A percentile compares a stretch with the other conserved stretches of the same genome.
phyloP scores from a whole-genome alignment of 257 asterid species.

The Prunella vulgaris region DNA sequence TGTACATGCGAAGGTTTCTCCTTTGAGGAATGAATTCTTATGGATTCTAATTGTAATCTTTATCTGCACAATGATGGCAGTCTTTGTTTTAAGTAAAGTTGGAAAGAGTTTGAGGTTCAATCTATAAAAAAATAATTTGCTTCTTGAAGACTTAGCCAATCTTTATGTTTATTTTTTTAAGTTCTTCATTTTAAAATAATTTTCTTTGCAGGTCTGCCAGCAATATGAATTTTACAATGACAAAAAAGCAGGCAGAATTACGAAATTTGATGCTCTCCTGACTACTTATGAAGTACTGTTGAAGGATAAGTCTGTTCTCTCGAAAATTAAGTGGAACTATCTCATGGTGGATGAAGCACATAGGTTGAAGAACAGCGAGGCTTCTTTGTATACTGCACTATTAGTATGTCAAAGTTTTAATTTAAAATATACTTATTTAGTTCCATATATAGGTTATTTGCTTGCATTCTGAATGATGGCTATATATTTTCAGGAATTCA shows the following conservation, averaged over 20 bases:
- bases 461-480: slow-evolving; percentile 8
- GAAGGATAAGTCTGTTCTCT: slow-evolving; percentile 89
- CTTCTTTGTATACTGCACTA: slow-evolving; percentile 78
- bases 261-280: slow-evolving; percentile 76
- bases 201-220: slow-evolving; percentile 79
- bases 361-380: slow-evolving; percentile 95
- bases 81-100: slow-evolving; percentile 1
- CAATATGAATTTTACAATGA: slow-evolving; percentile 85
- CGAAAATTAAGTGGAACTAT: slow-evolving; percentile 95
- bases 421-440: slow-evolving; percentile 9
- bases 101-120: background rate
- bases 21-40: background rate
- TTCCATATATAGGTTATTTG: slow-evolving; percentile 1
- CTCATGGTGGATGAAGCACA: slow-evolving; percentile 99
- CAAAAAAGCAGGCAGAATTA: slow-evolving; percentile 62
- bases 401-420: slow-evolving; percentile 41
- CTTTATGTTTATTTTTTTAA: background rate
- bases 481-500: slow-evolving; percentile 63
- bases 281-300: slow-evolving; percentile 92
- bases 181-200: background rate
- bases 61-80: background rate
- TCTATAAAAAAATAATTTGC: background rate
- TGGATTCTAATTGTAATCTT: slow-evolving; percentile 3
- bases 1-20: background rate
- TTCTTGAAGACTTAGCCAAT: slow-evolving; percentile 10